Evolutionary conservation across 306 rosid species (phyloP).

Genomic region (Rubus parviflorus): DNA sequence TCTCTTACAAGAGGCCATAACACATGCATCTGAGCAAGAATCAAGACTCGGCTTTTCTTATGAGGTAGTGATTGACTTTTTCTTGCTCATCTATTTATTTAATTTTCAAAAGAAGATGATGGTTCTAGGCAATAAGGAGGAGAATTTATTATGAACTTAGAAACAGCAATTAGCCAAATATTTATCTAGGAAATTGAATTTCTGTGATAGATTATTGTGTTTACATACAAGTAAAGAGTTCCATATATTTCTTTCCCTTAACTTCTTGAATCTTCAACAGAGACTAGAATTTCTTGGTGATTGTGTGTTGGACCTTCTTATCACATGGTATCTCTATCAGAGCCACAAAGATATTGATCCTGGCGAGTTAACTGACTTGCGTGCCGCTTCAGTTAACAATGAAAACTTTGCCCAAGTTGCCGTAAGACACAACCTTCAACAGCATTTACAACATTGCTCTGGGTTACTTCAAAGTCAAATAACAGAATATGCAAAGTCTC

Average conservation of each 20-base stretch:
- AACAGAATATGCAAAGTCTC: constrained; percentile 58
- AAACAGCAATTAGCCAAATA: not conserved
- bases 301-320: constrained; percentile 85
- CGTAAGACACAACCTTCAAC: constrained; percentile 63
- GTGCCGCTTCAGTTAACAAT: constrained; percentile 89
- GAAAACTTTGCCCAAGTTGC: constrained; percentile 86
- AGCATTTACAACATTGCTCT: constrained; percentile 74
- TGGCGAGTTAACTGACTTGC: constrained; percentile 91
- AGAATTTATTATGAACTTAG: not conserved
- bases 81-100: not conserved
- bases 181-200: no score
- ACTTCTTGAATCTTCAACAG: constrained; percentile 51
- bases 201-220: not conserved
- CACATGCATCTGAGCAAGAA: constrained; percentile 68
- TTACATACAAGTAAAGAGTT: constrained; percentile 8
- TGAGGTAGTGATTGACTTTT: constrained; percentile 51
- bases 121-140: not conserved
- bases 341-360: constrained; percentile 65
- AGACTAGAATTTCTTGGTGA: constrained; percentile 97
- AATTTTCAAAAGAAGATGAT: not conserved
- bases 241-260: constrained; percentile 4
- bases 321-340: constrained; percentile 78
- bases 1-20: constrained; percentile 77
- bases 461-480: constrained; percentile 62
- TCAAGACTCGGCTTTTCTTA: constrained; percentile 63